Base-by-base conservation (phyloP, 192 early-diverging fungal species). In the Jimgerdemannia lactiflua region DNA sequence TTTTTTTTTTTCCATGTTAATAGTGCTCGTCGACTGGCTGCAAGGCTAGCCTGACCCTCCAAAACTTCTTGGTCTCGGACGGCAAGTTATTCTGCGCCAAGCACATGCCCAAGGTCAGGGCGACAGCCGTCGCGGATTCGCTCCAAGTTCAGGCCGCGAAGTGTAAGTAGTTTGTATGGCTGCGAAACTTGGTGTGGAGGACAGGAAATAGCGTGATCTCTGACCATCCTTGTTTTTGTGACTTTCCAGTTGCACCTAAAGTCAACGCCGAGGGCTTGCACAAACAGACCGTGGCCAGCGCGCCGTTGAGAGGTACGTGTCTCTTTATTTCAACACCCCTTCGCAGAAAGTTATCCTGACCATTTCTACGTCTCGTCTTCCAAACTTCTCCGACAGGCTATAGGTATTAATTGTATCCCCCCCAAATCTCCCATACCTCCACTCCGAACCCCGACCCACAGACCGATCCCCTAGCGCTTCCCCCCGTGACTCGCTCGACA, bases 241-340 rank as follows among this genome's bases (percentile, higher is more conserved):
- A 29, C 29, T 29, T 29, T 29, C 29, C 40, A 68, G 67, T 4
- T 20, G 67, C 67, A 39, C 67, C 67, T 8, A 68, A 68, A 2
- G 67, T 41, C 67, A 41, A 10, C 19, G 29, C 67, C 19, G 40
- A 20, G 19, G 67, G 67, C 18, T 41, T 68, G 40, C 40, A 41
- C 9, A 6, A 18, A 41, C 67, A 68, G 40, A 68, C 67, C 29
- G 40, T 41, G 40, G 67, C 67, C 29, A 68, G 29, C 29, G 67
- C 67, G 40, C 67, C 67, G 29, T 41, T 68, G 19, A 68, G 67
- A 68, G 67, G 67, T 68, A 68, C 14, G 8, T 59, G 14, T 59
- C 49, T 59, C 49, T 6, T 59, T 14, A 59, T 2, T 59, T 59
- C 49, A 29, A 29, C 29, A 1, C 29, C 29, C 29, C 29, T 29